These are phyloP conservation scores for Sequoia sempervirens DNA, from an alignment of 75 land plant species.

Conservation along the genomic window DNA sequence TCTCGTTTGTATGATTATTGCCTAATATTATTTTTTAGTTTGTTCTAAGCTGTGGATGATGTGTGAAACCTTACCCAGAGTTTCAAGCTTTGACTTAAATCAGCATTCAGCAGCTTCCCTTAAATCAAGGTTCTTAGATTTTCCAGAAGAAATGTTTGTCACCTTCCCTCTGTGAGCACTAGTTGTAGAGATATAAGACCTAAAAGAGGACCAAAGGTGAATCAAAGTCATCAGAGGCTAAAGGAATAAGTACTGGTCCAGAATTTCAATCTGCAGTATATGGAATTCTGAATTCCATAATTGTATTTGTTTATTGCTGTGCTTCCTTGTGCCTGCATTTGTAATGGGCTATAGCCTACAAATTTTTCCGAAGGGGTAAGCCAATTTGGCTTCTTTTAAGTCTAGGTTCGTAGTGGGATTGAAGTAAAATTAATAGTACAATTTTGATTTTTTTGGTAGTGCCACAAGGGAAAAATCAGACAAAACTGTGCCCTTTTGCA, in stretches of 20 bases:
- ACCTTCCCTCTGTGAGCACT: too few relatives aligned
- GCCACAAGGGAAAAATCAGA: not conserved
- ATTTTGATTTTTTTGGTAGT: not conserved
- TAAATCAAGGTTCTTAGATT: too few relatives aligned
- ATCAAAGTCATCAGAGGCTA: not conserved
- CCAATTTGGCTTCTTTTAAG: not conserved
- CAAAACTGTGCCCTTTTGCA: not conserved
- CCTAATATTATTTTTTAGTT: not conserved
- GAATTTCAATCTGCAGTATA: not conserved
- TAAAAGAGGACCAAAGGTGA: too few relatives aligned
- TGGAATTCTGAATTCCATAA: not conserved
- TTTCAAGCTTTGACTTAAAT: not conserved
- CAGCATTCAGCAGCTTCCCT: too few relatives aligned
- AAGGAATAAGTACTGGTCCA: not conserved
- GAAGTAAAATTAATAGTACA: not conserved
- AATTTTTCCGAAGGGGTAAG: not conserved
- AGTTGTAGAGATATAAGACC: too few relatives aligned
- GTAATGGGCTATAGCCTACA: not conserved
- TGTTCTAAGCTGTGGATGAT: not conserved
- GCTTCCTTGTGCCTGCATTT: not conserved
- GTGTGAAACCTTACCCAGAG: not conserved
- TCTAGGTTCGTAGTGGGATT: not conserved
- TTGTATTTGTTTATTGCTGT: not conserved
- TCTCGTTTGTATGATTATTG: not conserved
- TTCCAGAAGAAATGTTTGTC: too few relatives aligned